phyloP scores from a whole-genome alignment of 805 yeast genomes.

The Nakazawaea holstii region DNA sequence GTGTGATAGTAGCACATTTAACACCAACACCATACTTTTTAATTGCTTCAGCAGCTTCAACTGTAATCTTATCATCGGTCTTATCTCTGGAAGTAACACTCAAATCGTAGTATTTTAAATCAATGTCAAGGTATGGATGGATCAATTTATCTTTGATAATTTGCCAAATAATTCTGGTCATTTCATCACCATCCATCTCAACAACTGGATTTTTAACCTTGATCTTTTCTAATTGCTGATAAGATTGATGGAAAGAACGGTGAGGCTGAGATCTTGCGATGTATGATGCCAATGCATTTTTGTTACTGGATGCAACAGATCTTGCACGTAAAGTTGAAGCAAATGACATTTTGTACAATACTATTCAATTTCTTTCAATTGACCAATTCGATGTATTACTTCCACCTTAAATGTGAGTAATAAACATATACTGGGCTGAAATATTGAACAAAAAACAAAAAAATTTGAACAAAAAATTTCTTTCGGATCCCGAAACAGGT shows the following conservation, averaged over 20 bases:
- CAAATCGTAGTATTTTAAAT: conserved; percentile 71
- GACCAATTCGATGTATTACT: background rate
- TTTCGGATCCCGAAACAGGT: conserved; percentile 1
- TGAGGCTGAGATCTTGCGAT: background rate
- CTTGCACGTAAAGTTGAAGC: background rate
- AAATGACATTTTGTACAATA: background rate
- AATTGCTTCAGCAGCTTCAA: conserved; percentile 74
- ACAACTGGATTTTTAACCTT: conserved; percentile 70
- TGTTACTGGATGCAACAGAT: background rate
- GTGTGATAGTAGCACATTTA: conserved; percentile 83
- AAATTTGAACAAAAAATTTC: background rate
- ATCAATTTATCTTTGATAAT: conserved; percentile 64
- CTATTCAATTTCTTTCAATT: too few species aligned
- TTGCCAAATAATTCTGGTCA: conserved; percentile 83
- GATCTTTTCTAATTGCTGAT: conserved; percentile 40
- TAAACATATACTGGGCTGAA: background rate
- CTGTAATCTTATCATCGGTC: conserved; percentile 69
- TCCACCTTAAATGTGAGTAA: background rate
- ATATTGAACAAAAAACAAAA: background rate
- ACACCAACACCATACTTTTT: conserved; percentile 73
- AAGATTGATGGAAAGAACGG: conserved; percentile 14
- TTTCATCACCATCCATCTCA: conserved; percentile 81
- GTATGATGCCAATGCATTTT: too few species aligned
- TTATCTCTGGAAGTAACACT: conserved; percentile 63
- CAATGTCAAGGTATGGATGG: conserved; percentile 65